phyloP scores from a whole-genome alignment of 495 filamentous ascomycete species.

The Ascobolus immersus region DNA sequence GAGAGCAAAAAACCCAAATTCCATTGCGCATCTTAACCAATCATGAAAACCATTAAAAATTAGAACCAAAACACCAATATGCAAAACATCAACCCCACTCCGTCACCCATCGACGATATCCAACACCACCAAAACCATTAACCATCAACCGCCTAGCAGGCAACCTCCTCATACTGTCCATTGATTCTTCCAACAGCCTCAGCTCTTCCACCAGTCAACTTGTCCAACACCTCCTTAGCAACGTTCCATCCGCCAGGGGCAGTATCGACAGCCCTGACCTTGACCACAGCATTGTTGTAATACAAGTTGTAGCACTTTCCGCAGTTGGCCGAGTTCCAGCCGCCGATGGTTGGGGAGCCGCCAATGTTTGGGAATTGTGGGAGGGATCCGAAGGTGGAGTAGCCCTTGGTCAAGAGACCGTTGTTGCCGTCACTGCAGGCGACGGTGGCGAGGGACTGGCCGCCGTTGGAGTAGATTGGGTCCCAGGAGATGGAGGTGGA shows the following conservation, averaged over 20 bases:
- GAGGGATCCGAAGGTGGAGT: constrained; percentile 17
- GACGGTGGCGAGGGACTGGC: constrained; percentile 22
- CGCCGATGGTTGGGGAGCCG: constrained; percentile 30
- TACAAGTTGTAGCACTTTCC: constrained; percentile 43
- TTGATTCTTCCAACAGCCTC: constrained; percentile 28
- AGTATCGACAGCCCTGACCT: constrained; percentile 42
- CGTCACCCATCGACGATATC: no score
- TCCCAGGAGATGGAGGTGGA: constrained; percentile 20
- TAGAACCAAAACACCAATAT: no score
- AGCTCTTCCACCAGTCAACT: constrained; percentile 33
- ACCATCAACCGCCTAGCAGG: no score
- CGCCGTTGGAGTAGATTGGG: constrained; percentile 28
- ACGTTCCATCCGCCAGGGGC: constrained; percentile 37
- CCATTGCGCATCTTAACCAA: no score
- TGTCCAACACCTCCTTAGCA: constrained; percentile 33
- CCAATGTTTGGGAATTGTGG: constrained; percentile 36
- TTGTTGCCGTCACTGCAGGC: constrained; percentile 35
- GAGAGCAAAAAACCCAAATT: no score
- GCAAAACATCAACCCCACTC: no score
- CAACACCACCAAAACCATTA: no score
- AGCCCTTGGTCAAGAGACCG: constrained; percentile 29
- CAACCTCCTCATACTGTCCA: no score
- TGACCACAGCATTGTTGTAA: constrained; percentile 33
- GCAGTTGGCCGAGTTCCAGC: constrained; percentile 33
- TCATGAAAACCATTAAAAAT: no score